A percentile compares a stretch with the other conserved stretches of the same genome.
phyloP scores from a whole-genome alignment of 306 rosid genomes.

The Quercus agrifolia region DNA sequence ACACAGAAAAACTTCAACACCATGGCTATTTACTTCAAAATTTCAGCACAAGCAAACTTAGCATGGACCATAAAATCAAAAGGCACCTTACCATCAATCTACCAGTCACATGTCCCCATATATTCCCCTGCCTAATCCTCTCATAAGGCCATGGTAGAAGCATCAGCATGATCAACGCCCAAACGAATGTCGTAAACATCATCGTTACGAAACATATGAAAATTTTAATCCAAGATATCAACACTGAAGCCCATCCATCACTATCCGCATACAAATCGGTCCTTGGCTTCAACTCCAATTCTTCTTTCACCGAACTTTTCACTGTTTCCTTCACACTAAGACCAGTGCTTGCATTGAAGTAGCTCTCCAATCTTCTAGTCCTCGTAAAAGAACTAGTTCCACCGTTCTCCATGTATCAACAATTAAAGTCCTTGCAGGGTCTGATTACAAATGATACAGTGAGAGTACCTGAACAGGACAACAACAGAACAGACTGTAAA shows the following conservation, averaged over 20 bases:
- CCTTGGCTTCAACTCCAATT: constrained; percentile 9
- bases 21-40: not conserved
- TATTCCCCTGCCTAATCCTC: constrained; percentile 60
- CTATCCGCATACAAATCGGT: constrained; percentile 26
- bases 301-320: constrained; percentile 27
- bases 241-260: constrained; percentile 41
- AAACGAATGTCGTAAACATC: constrained; percentile 55
- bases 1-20: not conserved
- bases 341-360: constrained; percentile 37
- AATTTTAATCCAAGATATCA: constrained; percentile 50
- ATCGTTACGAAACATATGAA: constrained; percentile 44
- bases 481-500: constrained; percentile 15
- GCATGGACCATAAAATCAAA: not conserved
- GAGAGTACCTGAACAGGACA: constrained; percentile 7
- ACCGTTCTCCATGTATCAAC: not conserved
- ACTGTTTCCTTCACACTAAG: constrained; percentile 30
- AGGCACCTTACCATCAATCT: constrained; percentile 53
- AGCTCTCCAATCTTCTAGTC: constrained; percentile 51
- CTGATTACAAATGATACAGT: not conserved
- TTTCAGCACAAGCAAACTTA: not conserved
- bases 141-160: constrained; percentile 62
- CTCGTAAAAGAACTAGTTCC: constrained; percentile 45
- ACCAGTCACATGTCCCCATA: constrained; percentile 68
- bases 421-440: not conserved
- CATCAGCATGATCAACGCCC: constrained; percentile 54